Evolutionary conservation across 371 early-diverging fungal genomes (phyloP), one percentile per base, ranked within the genome.

Genomic region (Quaeritorhiza haematococci): DNA sequence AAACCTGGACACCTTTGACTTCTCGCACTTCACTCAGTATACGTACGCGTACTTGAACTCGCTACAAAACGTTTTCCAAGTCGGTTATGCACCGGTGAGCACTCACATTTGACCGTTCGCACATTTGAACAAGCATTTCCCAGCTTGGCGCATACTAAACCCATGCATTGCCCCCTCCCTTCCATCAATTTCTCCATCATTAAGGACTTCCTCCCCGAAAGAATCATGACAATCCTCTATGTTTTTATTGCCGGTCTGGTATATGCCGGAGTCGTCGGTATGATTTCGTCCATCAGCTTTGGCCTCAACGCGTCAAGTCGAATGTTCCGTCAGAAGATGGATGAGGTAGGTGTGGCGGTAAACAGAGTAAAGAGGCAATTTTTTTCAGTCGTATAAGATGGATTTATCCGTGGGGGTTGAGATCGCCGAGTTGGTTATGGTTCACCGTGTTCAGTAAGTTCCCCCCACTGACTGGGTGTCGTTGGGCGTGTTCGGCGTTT

Each of bases 401-500:
- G n/a, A n/a, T n/a, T n/a, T n/a, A n/a, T n/a, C n/a, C n/a, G n/a
- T n/a, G n/a, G n/a, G n/a, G n/a, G n/a, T n/a, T n/a, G n/a, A n/a
- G n/a, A n/a, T n/a, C n/a, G n/a, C n/a, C n/a, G n/a, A n/a, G n/a
- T n/a, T n/a, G n/a, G n/a, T n/a, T n/a, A n/a, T n/a, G n/a, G n/a
- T n/a, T n/a, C n/a, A n/a, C n/a, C n/a, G n/a, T n/a, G n/a, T n/a
- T 72, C 4, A 62, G 63, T 33, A 61, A 72, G 59, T 72, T 66
- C 56, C 63, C 69, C 56, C 55, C 54, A n/a, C n/a, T n/a, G n/a
- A n/a, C n/a, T n/a, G n/a, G n/a, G n/a, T n/a, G n/a, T n/a, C n/a
- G n/a, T n/a, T n/a, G n/a, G n/a, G n/a, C n/a, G n/a, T n/a, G n/a
- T n/a, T n/a, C n/a, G n/a, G n/a, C n/a, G n/a, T n/a, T n/a, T n/a